These are phyloP conservation scores for Corchorus capsularis DNA, from an alignment of 345 rosid species.

Conservation along the genomic window DNA sequence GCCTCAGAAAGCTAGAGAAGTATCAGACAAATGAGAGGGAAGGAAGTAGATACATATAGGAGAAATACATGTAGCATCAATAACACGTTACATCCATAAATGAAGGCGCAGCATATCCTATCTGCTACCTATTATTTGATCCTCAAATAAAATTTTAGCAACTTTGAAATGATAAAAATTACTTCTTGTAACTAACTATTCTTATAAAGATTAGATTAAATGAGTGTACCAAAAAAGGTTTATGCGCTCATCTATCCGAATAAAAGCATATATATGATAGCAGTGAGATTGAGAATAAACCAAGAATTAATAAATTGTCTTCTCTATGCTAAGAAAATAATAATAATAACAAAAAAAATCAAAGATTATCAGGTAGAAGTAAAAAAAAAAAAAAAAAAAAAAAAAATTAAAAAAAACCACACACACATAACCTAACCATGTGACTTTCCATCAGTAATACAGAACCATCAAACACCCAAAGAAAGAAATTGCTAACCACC, in stretches of 20 bases:
- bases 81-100: neutral
- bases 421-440: neutral
- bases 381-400: no score
- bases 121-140: neutral
- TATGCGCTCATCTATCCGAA: neutral
- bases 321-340: neutral
- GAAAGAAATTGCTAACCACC: neutral
- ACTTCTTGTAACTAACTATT: slow-evolving; percentile 1
- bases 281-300: neutral
- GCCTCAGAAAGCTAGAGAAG: slow-evolving; percentile 45
- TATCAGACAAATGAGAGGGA: slow-evolving; percentile 1
- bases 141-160: neutral
- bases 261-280: neutral
- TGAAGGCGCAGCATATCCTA: neutral
- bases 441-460: neutral
- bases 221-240: neutral
- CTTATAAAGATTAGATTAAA: neutral
- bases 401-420: no score
- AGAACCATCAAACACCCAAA: neutral
- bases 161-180: slow-evolving; percentile 1
- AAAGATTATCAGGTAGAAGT: no score
- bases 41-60: slow-evolving; percentile 3
- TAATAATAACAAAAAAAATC: no score
- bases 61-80: neutral
- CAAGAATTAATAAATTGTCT: slow-evolving; percentile 6